Conservation (phyloP, 2,329 filamentous ascomycete genomes). For the Colletotrichum liriopes region DNA sequence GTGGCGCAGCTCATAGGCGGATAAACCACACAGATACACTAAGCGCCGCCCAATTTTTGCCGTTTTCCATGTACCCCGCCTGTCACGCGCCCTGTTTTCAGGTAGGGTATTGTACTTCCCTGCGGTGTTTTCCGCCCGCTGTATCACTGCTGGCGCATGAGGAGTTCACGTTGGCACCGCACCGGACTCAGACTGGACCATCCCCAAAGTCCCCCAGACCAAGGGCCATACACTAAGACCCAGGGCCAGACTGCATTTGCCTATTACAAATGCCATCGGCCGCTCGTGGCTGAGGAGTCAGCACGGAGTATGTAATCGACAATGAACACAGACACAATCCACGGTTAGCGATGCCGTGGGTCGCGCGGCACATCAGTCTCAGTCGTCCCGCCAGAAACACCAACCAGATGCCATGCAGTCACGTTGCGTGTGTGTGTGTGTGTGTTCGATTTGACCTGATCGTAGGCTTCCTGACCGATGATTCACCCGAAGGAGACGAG, state of each 20-base stretch:
- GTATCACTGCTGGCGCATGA: neutral
- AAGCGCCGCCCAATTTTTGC: neutral
- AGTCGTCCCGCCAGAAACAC: neutral
- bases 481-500: neutral
- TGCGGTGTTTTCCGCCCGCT: slow-evolving; percentile 15
- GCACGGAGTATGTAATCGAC: neutral
- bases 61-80: neutral
- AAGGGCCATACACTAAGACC: neutral
- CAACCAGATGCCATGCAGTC: neutral
- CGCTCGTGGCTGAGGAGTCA: neutral
- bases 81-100: neutral
- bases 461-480: neutral
- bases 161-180: slow-evolving; percentile 2
- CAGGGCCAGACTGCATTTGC: neutral
- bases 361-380: slow-evolving; percentile 9
- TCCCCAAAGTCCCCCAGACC: neutral
- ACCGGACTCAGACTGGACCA: neutral
- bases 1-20: slow-evolving; percentile 35
- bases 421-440: neutral
- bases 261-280: neutral
- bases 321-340: neutral
- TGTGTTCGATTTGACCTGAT: slow-evolving; percentile 1
- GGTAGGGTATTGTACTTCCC: neutral
- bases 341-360: slow-evolving; percentile 5
- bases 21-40: slow-evolving; percentile 14